Percentiles rank a stretch among this genome's conserved stretches.
Conservation (phyloP, 306 rosid species). For the Casuarina cunninghamiana region DNA sequence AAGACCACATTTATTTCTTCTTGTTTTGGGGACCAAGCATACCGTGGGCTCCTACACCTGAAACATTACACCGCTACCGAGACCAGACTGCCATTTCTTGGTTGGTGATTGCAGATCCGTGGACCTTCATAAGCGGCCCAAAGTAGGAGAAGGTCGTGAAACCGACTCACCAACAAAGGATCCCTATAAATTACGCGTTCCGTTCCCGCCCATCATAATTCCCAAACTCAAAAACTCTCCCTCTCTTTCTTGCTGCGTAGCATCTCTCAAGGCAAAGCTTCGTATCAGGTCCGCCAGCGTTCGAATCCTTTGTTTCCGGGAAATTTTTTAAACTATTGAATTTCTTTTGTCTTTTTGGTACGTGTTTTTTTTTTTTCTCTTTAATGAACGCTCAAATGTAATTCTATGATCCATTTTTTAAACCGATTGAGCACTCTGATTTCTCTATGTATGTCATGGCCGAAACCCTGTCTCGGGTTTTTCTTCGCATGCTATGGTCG, state of each 20-base stretch:
- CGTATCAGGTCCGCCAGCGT: conserved; percentile 5
- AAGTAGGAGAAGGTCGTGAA: not conserved
- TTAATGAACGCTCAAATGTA: not conserved
- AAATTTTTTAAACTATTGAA: not conserved
- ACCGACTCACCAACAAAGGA: not conserved
- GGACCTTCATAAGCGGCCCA: conserved; percentile 3
- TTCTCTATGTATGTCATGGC: not conserved
- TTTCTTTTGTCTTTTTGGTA: not conserved
- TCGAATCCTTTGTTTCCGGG: not conserved
- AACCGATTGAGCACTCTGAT: not conserved
- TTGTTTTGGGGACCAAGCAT: too few relatives aligned
- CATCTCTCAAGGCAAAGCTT: not conserved
- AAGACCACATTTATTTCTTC: too few relatives aligned
- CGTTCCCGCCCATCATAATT: conserved; percentile 21
- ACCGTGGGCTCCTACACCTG: not conserved
- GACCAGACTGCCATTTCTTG: not conserved
- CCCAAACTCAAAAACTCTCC: not conserved
- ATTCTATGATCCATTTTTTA: not conserved
- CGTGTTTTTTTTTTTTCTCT: not conserved
- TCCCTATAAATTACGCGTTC: not conserved
- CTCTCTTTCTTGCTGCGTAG: not conserved
- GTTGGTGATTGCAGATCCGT: not conserved
- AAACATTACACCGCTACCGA: not conserved
- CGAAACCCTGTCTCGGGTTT: not conserved
- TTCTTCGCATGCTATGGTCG: not conserved